These are phyloP conservation scores for Mycena crocata DNA, from an alignment of 768 basidiomycete genomes.

Conservation along the genomic window DNA sequence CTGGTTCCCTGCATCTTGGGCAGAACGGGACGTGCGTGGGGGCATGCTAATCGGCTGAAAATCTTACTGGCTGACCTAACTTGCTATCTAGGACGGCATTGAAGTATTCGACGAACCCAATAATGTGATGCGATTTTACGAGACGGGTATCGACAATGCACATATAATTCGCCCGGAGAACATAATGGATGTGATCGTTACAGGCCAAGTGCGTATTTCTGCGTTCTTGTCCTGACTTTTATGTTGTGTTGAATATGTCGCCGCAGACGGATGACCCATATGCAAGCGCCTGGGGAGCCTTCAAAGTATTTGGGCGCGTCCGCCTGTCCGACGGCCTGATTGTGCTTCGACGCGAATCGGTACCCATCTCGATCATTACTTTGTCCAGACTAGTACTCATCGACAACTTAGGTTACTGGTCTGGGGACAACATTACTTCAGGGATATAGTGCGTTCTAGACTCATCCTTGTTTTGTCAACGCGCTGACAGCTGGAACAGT, in stretches of 20 bases:
- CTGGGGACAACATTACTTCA: constrained; percentile 55
- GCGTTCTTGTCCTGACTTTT: not conserved
- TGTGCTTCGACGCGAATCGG: constrained; percentile 63
- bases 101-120: constrained; percentile 49
- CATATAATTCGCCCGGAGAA: constrained; percentile 37
- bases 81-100: constrained; percentile 64
- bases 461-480: not conserved
- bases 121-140: constrained; percentile 53
- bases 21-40: constrained; percentile 57
- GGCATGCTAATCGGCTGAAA: constrained; percentile 58
- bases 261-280: constrained; percentile 59
- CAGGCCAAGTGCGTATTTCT: constrained; percentile 58
- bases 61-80: constrained; percentile 53
- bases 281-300: constrained; percentile 67
- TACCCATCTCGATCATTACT: constrained; percentile 45
- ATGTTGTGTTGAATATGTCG: not conserved
- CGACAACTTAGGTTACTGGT: constrained; percentile 37
- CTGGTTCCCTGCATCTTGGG: constrained; percentile 58
- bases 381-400: not conserved
- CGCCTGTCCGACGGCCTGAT: constrained; percentile 70
- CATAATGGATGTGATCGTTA: constrained; percentile 62
- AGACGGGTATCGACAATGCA: constrained; percentile 40
- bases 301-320: constrained; percentile 66
- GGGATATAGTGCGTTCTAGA: constrained; percentile 56
- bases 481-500: constrained; percentile 44